Conservation (phyloP, 78 protist genomes). For the Cyanophora paradoxa region DNA sequence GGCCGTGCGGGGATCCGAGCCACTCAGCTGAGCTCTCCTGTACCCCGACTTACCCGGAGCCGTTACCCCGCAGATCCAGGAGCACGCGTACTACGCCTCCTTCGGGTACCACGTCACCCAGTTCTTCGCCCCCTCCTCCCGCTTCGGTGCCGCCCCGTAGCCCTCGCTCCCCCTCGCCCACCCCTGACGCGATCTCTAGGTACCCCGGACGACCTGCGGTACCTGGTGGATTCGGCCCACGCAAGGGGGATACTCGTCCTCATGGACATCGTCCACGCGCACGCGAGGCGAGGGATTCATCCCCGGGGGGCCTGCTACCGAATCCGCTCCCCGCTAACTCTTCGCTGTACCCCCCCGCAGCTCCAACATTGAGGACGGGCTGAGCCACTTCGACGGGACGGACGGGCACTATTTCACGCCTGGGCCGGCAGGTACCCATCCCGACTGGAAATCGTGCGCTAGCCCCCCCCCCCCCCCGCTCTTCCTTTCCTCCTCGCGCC, state of each 20-base stretch:
- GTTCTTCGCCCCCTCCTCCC: conserved; percentile 58
- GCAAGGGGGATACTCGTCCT: conserved; percentile 69
- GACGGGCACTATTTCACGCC: conserved; percentile 77
- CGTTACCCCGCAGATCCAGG: too few relatives aligned
- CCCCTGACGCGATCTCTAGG: conserved; percentile 32
- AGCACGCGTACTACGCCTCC: conserved; percentile 93
- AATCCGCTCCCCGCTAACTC: too few relatives aligned
- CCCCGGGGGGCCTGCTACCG: too few relatives aligned
- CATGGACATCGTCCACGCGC: conserved; percentile 85
- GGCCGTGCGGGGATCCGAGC: too few relatives aligned
- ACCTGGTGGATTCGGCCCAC: conserved; percentile 78
- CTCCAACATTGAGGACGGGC: conserved; percentile 35
- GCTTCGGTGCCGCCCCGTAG: conserved; percentile 22
- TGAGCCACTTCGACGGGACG: conserved; percentile 78
- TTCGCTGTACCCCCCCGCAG: too few relatives aligned
- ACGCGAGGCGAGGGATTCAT: conserved; percentile 44
- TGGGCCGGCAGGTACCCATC: conserved; percentile 66
- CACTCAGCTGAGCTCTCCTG: too few relatives aligned
- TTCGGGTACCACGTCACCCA: conserved; percentile 79
- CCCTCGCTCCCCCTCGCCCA: not conserved
- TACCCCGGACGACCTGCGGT: conserved; percentile 63
- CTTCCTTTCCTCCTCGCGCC: too few relatives aligned
- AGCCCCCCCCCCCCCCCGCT: too few relatives aligned
- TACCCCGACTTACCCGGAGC: too few relatives aligned
- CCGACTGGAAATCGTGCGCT: conserved; percentile 26